These are phyloP conservation scores for Candida sanyiensis DNA, from an alignment of 805 yeast species.

Conservation along the genomic window DNA sequence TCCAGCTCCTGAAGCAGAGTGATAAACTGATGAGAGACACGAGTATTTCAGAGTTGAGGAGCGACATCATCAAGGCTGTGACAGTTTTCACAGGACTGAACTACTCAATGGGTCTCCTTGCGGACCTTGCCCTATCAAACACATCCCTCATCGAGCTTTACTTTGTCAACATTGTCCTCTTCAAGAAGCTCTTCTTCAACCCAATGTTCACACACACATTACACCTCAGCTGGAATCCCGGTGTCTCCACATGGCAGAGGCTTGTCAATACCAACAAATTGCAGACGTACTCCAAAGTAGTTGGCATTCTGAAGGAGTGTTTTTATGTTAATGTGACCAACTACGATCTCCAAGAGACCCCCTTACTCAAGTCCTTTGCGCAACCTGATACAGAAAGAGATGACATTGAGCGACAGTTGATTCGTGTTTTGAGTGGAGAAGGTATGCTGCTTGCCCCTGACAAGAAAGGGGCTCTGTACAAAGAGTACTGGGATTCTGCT, in stretches of 20 bases:
- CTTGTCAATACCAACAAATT: conserved; percentile 1
- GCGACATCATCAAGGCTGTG: not conserved
- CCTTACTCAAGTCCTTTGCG: conserved; percentile 2
- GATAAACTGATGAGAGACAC: not conserved
- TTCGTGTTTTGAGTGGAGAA: conserved; percentile 2
- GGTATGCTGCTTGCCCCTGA: conserved; percentile 6
- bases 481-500: conserved; percentile 10
- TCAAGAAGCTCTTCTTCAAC: conserved; percentile 4
- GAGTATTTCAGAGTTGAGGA: not conserved
- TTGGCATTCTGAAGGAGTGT: conserved; percentile 6
- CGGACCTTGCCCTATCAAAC: conserved; percentile 1
- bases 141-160: conserved; percentile 4
- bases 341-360: conserved; percentile 4
- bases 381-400: not conserved
- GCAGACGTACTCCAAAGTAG: conserved; percentile 4
- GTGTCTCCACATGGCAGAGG: conserved; percentile 6
- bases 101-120: not conserved
- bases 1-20: conserved; percentile 1
- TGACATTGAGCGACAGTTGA: conserved; percentile 1
- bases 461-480: conserved; percentile 6
- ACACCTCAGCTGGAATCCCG: conserved; percentile 2
- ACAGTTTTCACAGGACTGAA: not conserved
- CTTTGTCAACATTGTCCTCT: not conserved
- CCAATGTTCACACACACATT: conserved; percentile 1
- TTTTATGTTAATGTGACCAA: conserved; percentile 9